A percentile compares a stretch with the other conserved stretches of the same genome.
Conservation (phyloP, 2,329 filamentous ascomycete genomes). For the Diaporthe humulicola region DNA sequence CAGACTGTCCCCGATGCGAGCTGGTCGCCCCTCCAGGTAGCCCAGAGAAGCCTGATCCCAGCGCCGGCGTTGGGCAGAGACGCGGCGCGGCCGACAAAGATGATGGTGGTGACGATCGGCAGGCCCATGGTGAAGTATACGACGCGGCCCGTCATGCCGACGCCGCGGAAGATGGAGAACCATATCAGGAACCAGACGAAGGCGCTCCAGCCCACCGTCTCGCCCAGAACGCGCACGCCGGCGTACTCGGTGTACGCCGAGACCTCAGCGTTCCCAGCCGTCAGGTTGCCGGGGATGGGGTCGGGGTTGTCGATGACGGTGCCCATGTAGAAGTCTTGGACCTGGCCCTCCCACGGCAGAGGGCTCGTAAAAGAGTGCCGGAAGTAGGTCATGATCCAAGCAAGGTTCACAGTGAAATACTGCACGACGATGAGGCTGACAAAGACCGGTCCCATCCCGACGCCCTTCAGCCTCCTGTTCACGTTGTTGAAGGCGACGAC, state of each 20-base stretch:
- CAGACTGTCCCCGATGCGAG: slow-evolving; percentile 65
- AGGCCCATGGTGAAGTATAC: slow-evolving; percentile 74
- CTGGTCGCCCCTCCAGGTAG: slow-evolving; percentile 62
- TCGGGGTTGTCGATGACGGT: slow-evolving; percentile 62
- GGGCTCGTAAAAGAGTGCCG: slow-evolving; percentile 67
- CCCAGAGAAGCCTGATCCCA: slow-evolving; percentile 63
- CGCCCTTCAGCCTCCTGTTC: slow-evolving; percentile 64
- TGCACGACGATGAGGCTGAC: slow-evolving; percentile 68
- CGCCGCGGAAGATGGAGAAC: slow-evolving; percentile 70
- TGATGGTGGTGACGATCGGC: slow-evolving; percentile 68
- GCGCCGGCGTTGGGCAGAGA: slow-evolving; percentile 67
- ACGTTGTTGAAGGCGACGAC: slow-evolving; percentile 69
- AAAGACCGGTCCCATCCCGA: slow-evolving; percentile 65
- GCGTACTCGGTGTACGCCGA: slow-evolving; percentile 61
- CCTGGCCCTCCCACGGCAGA: slow-evolving; percentile 64
- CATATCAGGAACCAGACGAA: slow-evolving; percentile 73
- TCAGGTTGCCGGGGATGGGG: slow-evolving; percentile 55
- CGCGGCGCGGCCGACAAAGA: slow-evolving; percentile 66
- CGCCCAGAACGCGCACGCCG: slow-evolving; percentile 61
- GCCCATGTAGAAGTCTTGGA: slow-evolving; percentile 64
- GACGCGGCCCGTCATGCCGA: slow-evolving; percentile 69
- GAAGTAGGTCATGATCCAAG: slow-evolving; percentile 72
- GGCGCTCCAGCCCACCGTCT: slow-evolving; percentile 69
- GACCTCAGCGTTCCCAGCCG: slow-evolving; percentile 54
- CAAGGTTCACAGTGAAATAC: slow-evolving; percentile 69